A percentile compares a stretch with the other conserved stretches of the same genome.
Evolutionary conservation across 1,139 yeast species (phyloP).

Genomic region (Saccharomyces hybrid): DNA sequence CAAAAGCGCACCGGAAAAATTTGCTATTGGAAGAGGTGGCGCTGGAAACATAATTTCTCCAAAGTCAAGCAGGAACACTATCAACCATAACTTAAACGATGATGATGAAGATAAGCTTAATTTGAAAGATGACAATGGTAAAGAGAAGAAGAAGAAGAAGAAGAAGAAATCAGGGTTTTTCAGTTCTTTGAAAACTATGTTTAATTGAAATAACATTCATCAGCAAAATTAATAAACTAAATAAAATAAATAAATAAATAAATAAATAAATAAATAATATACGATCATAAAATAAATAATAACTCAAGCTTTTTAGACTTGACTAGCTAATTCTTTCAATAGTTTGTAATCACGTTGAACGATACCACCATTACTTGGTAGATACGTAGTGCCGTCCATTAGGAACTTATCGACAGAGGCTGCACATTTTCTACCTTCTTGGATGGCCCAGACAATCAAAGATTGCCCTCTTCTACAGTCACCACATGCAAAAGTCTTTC

Average conservation of each 20-base stretch:
- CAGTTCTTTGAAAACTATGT: constrained; percentile 7
- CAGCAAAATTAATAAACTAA: not conserved
- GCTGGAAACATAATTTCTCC: constrained; percentile 38
- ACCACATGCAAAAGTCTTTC: constrained; percentile 87
- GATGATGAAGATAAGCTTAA: not conserved
- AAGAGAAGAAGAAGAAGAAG: constrained; percentile 9
- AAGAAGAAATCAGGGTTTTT: constrained; percentile 18
- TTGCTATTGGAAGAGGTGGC: constrained; percentile 33
- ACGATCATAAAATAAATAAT: constrained; percentile 6
- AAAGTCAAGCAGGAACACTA: constrained; percentile 24
- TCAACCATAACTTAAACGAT: not conserved
- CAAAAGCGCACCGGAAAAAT: constrained; percentile 17
- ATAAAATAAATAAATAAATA: constrained; percentile 2
- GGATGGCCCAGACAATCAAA: constrained; percentile 98
- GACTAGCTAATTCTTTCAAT: constrained; percentile 66
- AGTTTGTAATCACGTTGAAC: constrained; percentile 72
- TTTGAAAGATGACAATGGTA: constrained; percentile 4
- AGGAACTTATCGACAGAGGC: constrained; percentile 79
- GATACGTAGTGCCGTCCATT: constrained; percentile 60
- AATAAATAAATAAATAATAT: constrained; percentile 4
- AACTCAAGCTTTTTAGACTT: constrained; percentile 13
- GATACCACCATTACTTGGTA: constrained; percentile 93
- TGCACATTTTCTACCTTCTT: constrained; percentile 98
- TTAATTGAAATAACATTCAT: constrained; percentile 4
- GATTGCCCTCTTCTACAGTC: constrained; percentile 99